phyloP scores from a whole-genome alignment of 1,284 basidiomycete genomes.

The Ustilago esculenta region DNA sequence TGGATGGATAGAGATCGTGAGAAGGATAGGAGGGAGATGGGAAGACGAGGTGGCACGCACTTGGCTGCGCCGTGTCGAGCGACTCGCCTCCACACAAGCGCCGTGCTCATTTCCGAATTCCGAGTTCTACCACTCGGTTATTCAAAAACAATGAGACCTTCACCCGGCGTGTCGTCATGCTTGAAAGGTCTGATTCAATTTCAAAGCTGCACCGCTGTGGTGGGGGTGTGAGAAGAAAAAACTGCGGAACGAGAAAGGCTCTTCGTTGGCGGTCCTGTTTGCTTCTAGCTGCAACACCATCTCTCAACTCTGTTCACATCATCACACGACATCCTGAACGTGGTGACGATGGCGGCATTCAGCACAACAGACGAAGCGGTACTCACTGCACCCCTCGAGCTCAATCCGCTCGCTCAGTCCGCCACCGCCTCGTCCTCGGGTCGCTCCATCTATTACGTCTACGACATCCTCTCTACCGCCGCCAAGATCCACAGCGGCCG shows the following conservation, averaged over 20 bases:
- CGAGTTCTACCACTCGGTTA: not conserved
- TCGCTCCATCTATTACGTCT: conserved; percentile 48
- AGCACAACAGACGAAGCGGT: conserved; percentile 62
- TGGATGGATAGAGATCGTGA: no score
- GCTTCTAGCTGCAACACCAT: not conserved
- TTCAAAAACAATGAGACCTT: conserved; percentile 13
- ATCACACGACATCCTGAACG: no score
- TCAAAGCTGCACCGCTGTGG: no score
- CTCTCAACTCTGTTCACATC: not conserved
- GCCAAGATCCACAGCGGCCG: conserved; percentile 24
- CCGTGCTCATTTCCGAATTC: conserved; percentile 15
- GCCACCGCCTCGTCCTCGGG: conserved; percentile 54
- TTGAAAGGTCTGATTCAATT: no score
- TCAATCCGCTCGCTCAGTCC: conserved; percentile 49
- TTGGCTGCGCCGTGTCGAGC: conserved; percentile 14
- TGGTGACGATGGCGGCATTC: conserved; percentile 52
- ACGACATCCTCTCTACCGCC: conserved; percentile 56
- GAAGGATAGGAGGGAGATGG: no score
- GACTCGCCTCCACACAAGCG: conserved; percentile 14
- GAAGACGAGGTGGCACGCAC: conserved; percentile 4
- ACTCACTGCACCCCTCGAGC: conserved; percentile 52
- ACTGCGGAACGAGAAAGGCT: not conserved
- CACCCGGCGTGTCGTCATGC: no score
- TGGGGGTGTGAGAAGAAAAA: not conserved
- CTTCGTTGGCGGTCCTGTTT: not conserved